Base-by-base conservation (phyloP, 1,284 basidiomycete genomes). In the Rhodotorula sp. region DNA sequence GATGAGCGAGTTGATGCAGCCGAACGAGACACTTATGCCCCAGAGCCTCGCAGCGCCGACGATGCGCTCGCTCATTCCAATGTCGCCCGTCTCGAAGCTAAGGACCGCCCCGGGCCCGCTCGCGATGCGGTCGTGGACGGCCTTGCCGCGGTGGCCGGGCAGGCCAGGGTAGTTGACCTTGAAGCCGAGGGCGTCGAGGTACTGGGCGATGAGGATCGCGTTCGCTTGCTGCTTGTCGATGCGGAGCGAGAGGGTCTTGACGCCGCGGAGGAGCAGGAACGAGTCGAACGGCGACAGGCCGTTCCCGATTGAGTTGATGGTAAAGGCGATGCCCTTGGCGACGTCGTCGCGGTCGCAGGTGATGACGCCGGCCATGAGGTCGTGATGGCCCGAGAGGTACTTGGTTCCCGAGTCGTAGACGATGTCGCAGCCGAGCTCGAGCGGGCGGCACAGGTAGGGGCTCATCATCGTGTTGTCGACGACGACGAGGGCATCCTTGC, bases 391-490 rank as follows among this genome's bases (percentile, higher is more conserved):
- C 37, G 91, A 92, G 63, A 99, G 87, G 82, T 98, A 99, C 83
- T 99, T 99, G 54, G 97, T 99, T 19, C 89, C 97, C 71, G 93
- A 96, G 82, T 99, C 97, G 81, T 99, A 99, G 27, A 97, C 95
- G 64, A 99, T 88, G 80, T 99, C 97, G 59, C 91, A 93, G 39
- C 97, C 97, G 72, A 97, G 90, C 80, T 98, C 94, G 64, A 99
- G 87, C 3, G 97, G 97, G 66, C 95, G 86, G 83, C 97, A 95
- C 29, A 99, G 86, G 83, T 98, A 99, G 19, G 97, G 97, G 79
- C 94, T 97, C 95, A 99, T 97, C 97, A 99, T 99, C 74, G 97
- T 99, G 83, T 99, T 99, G 83, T 99, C 97, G 36, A 95, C 93
- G 41, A 97, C 92, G 72, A 97, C 84, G 78, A 96, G 81, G 1